Conservation (phyloP, 139 green algal species). For the Chlamydomonas asymmetrica region DNA sequence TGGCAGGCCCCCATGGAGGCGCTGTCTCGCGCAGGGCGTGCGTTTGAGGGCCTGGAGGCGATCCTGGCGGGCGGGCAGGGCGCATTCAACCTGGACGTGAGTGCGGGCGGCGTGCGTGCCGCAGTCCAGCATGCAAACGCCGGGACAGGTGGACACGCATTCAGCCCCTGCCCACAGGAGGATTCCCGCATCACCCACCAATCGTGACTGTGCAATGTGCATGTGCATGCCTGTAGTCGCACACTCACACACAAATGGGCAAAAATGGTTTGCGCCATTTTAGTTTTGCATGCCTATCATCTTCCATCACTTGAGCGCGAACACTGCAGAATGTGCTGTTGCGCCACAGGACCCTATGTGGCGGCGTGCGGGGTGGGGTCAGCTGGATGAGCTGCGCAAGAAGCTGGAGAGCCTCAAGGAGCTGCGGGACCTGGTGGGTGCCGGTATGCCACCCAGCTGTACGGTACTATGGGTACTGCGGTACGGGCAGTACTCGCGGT, state of each 20-base stretch:
- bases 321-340: too few relatives aligned
- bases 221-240: background rate
- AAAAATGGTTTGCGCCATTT: too few relatives aligned
- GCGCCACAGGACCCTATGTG: constrained; percentile 58
- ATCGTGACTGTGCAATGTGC: background rate
- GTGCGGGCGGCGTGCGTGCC: background rate
- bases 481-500: background rate
- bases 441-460: too few relatives aligned
- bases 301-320: too few relatives aligned
- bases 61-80: constrained; percentile 77
- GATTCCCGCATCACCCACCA: background rate
- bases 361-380: constrained; percentile 73
- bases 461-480: background rate
- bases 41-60: constrained; percentile 84
- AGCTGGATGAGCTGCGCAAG: constrained; percentile 75
- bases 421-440: constrained; percentile 78
- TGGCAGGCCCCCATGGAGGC: constrained; percentile 71
- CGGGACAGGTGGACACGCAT: too few relatives aligned
- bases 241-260: background rate
- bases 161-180: too few relatives aligned
- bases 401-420: constrained; percentile 85
- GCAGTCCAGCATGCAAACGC: too few relatives aligned
- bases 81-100: constrained; percentile 67
- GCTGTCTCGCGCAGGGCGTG: constrained; percentile 63
- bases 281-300: background rate